Evolutionary conservation across 345 rosid species (phyloP).

Genomic region (Draba incana): DNA sequence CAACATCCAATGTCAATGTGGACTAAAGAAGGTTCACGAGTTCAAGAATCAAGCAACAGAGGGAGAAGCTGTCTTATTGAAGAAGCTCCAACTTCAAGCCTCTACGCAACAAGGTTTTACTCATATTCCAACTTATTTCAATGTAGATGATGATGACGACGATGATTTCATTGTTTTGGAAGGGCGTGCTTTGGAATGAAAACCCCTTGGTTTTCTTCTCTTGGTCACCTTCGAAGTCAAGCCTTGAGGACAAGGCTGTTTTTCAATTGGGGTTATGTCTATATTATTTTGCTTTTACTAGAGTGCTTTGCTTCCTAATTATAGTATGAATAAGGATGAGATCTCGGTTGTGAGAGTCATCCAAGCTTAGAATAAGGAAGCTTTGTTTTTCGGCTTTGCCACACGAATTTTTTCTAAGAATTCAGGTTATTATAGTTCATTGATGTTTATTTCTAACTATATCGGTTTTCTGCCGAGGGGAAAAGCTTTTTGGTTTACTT

Average conservation of each 20-base stretch:
- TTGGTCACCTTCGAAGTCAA: conserved; percentile 4
- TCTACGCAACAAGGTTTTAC: conserved; percentile 5
- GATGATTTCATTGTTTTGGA: conserved; percentile 29
- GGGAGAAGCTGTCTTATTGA: conserved; percentile 20
- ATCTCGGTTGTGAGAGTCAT: conserved; percentile 19
- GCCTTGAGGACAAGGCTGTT: conserved; percentile 20
- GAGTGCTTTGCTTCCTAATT: conserved; percentile 1
- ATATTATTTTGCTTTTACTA: not conserved
- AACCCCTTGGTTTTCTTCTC: conserved; percentile 3
- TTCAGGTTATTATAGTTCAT: conserved; percentile 5
- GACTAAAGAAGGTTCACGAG: not conserved
- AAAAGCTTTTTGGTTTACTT: conserved; percentile 9
- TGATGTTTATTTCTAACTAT: conserved; percentile 3
- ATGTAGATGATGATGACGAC: not conserved
- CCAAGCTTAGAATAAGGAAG: conserved; percentile 1
- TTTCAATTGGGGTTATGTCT: conserved; percentile 11
- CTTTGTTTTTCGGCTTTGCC: conserved; percentile 4
- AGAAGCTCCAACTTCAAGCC: conserved; percentile 24
- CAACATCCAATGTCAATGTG: not conserved
- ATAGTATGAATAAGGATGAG: conserved; percentile 14
- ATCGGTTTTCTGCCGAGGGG: not conserved
- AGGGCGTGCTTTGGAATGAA: conserved; percentile 19
- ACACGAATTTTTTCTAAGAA: not conserved
- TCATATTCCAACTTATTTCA: conserved; percentile 10
- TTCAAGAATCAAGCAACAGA: conserved; percentile 2